Evolutionary conservation across 2,329 filamentous ascomycete species (phyloP), one percentile per base, ranked within the genome.

Genomic region (Monilinia laxa): DNA sequence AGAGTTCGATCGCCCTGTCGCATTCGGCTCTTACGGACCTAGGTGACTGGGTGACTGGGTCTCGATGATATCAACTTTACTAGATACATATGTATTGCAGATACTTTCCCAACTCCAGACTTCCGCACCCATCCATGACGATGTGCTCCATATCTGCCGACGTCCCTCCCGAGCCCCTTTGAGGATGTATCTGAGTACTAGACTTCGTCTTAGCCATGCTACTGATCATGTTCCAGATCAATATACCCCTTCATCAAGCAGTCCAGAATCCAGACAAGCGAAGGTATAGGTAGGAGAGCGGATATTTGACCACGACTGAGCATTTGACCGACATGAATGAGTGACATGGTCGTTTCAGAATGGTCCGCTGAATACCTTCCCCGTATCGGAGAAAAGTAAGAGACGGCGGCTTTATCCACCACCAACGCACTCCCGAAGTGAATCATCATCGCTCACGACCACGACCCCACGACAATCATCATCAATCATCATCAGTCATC

Each of bases 311-410:
- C 58, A 62, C 58, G 45, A 51, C 58, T 51, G 58, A 62, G 16
- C 20, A 51, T 38, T 25, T 28, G 40, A 51, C 58, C 58, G 58
- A 38, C 45, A 62, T 51, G 58, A 62, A 62, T 51, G 31, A 23
- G 58, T 62, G 58, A 62, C 45, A 51, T 62, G 58, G 58, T 49
- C 58, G 58, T 38, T 62, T 38, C 31, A 62, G 58, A 62, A 62
- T 62, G 58, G 58, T 51, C 58, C 58, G 45, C 14, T 51, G 31
- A 16, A 52, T 45, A 25, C 12, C 31, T 38, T 51, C 58, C 58
- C 42, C 58, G 45, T 51, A 23, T 51, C 58, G 45, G 58, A 40
- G 58, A 38, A 18, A 47, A 35, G 18, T 35, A 20, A 31, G 51
- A 60, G 31, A n/a, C 4, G 45, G 28, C 31, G 45, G 45, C 45